A percentile compares a stretch with the other conserved stretches of the same genome.
These are phyloP conservation scores for Linum usitatissimum DNA, from an alignment of 345 rosid species.

Conservation along the genomic window DNA sequence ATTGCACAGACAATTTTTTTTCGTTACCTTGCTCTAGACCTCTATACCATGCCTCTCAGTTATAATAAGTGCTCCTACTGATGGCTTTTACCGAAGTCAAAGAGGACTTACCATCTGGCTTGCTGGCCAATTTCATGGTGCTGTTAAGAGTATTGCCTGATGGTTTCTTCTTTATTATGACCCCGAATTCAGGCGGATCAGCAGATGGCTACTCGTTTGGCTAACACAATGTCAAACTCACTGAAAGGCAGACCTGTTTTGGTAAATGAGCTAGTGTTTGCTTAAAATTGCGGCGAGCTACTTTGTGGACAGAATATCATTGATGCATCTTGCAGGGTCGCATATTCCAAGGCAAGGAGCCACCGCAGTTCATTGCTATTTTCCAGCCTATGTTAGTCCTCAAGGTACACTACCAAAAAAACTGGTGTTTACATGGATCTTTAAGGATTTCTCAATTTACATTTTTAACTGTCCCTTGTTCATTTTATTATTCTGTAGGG, in stretches of 20 bases:
- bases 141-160: background rate
- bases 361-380: conserved; percentile 85
- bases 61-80: too few relatives aligned
- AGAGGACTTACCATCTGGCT: too few relatives aligned
- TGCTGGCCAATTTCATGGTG: background rate
- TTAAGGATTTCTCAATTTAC: conserved; percentile 11
- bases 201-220: conserved; percentile 61
- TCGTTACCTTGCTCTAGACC: too few relatives aligned
- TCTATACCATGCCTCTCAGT: too few relatives aligned
- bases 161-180: background rate
- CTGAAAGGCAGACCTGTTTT: conserved; percentile 88
- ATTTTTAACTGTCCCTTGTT: conserved; percentile 8
- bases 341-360: conserved; percentile 87
- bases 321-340: conserved; percentile 50
- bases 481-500: conserved; percentile 42
- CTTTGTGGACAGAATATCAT: conserved; percentile 18
- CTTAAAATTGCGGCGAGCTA: conserved; percentile 5
- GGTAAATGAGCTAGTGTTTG: conserved; percentile 36
- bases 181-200: conserved; percentile 64
- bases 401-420: conserved; percentile 40
- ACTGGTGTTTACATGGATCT: conserved; percentile 5
- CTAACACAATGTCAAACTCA: conserved; percentile 65
- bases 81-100: too few relatives aligned
- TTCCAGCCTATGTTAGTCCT: conserved; percentile 87
- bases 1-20: too few relatives aligned